Evolutionary conservation across 176 grass and related monocot genomes (phyloP), one percentile per base, ranked within the genome.

Genomic region (Elymus sibiricus): DNA sequence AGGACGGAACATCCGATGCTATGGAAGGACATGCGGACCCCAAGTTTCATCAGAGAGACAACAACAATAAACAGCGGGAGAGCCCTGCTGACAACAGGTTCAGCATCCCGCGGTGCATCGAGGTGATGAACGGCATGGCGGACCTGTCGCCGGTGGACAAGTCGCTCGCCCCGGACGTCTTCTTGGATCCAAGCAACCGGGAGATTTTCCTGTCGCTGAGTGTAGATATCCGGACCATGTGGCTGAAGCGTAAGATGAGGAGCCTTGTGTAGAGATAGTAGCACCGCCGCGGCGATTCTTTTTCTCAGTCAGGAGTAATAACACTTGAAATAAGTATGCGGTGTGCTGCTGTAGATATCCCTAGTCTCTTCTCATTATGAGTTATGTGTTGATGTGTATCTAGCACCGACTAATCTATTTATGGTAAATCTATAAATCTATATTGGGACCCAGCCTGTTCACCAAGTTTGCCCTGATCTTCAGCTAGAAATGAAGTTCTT

Each of bases 241-340:
- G 91, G 91, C 85, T 93, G 85, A 93, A 65, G 77, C 91, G 91
- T 42, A 90, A 90, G 84, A 90, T 93, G 77, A 87, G 87, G 78
- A 87, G 35, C 77, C 70, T 93, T 55, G 80, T 85, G 64, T 90
- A 93, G 91, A 42, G 85, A 26, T 12, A 46, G 24, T 78, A 85
- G 79, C 24, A 32, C 62, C 56, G 16, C 42, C 9, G 7, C 14
- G 7, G 60, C 53, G 19, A 58, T 58, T 58, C 53, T 76, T 88
- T 62, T 73, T 90, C 80, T 80, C 42, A 47, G 44, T 58, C 62
- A 55, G 43, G 64, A 27, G 7, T 88, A 58, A 9, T 21, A 58
- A 78, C 79, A 82, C 42, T 32, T 75, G 9, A 76, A 81, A 85
- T 80, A 88, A 88, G 43, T 47, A 32, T 64, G 25, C 16, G 31